Base-by-base conservation (phyloP, 805 yeast species). In the Scheffersomyces coipomensis region DNA sequence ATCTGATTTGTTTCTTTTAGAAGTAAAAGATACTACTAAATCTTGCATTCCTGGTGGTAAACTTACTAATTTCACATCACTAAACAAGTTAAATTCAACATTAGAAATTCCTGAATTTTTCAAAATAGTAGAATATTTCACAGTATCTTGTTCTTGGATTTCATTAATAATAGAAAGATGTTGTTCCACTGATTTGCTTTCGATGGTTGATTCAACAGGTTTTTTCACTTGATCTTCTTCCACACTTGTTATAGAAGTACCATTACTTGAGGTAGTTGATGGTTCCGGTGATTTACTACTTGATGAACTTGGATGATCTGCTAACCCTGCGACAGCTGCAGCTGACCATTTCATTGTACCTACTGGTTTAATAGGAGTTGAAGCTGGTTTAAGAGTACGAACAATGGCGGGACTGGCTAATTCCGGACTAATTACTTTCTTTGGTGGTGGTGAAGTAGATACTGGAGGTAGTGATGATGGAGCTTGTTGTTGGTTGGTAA, bases 311-410 rank as follows among this genome's bases (percentile, higher is more conserved):
- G 29, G 5, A 15, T 33, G 26, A 11, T 44, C 43, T 4, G 42
- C 33, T 12, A 33, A 30, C 17, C 45, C 46, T 9, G 58, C 73
- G 5, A 76, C 75, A 4, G 79, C 81, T 4, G 80, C 80, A 1
- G 79, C 64, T 0, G 83, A 68, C 68, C 81, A 79, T 51, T 78
- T 78, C 38, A 79, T 57, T 34, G 74, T 78, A 11, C 79, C 78
- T 7, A 73, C 66, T 7, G 80, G 78, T 48, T 73, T 73, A 1
- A 72, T 58, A 10, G 83, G 83, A 5, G 76, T 64, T 3, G 76
- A 62, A 1, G 83, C 81, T 1, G 84, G 83, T 51, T 75, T 77
- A 46, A 76, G 56, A 5, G 64, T 66, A 36, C 67, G 67, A 25
- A 69, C 59, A 22, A 69, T 68, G 4, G 63, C 73, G 3, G 72